A percentile compares a stretch with the other conserved stretches of the same genome.
phyloP scores from a whole-genome alignment of 1,284 basidiomycete genomes.

The Rhodotorula sp. region DNA sequence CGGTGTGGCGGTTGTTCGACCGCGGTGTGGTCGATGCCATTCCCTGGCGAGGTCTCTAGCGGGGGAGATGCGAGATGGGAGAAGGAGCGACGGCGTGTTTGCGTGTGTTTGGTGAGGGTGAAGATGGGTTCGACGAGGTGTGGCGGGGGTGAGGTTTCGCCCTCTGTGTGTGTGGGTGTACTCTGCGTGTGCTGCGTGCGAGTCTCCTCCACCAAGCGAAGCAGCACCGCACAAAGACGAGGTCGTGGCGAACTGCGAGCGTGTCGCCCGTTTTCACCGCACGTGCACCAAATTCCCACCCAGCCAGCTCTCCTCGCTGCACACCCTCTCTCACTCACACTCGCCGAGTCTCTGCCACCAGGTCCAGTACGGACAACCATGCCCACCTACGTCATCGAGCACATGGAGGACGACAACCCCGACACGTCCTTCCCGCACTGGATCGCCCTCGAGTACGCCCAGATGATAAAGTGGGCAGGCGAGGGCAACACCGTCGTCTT shows the following conservation, averaged over 20 bases:
- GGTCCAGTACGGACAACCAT: too few relatives aligned
- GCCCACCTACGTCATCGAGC: constrained; percentile 58
- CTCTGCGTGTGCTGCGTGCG: background rate
- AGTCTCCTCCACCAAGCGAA: background rate
- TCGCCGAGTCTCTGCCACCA: background rate
- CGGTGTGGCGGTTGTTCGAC: background rate
- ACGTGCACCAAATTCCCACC: too few relatives aligned
- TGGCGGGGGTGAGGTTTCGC: background rate
- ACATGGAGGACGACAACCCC: constrained; percentile 91
- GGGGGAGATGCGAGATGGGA: too few relatives aligned
- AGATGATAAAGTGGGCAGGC: constrained; percentile 61
- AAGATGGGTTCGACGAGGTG: too few relatives aligned
- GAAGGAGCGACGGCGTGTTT: too few relatives aligned
- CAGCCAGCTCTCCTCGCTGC: background rate
- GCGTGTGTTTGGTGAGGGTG: background rate
- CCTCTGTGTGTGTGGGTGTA: background rate
- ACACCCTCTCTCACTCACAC: background rate
- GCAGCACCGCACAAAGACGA: background rate
- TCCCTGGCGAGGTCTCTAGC: background rate
- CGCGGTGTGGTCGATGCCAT: constrained; percentile 3
- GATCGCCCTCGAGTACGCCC: constrained; percentile 57
- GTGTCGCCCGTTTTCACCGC: too few relatives aligned
- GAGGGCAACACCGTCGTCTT: constrained; percentile 66
- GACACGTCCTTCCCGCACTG: constrained; percentile 70
- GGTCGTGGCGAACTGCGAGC: too few relatives aligned